Percentiles rank a stretch among this genome's conserved stretches.
Conservation (phyloP, 1,139 yeast genomes). For the Wickerhamomyces sp. region DNA sequence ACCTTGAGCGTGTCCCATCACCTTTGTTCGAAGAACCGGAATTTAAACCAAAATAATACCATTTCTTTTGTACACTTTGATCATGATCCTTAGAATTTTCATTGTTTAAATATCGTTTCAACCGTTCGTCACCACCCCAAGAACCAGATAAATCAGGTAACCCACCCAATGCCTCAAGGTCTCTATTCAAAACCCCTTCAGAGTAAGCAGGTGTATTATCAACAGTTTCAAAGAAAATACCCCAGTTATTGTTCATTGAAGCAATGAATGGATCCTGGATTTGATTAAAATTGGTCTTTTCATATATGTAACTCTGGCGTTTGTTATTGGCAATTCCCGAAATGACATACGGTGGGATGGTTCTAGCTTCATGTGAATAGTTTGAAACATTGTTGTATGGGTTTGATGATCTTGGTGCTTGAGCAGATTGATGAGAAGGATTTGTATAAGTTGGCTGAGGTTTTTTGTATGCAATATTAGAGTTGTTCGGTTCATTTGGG, state of each 20-base stretch:
- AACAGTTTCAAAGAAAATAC: slow-evolving; percentile 23
- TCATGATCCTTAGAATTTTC: slow-evolving; percentile 16
- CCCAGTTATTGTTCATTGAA: slow-evolving; percentile 26
- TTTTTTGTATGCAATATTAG: background rate
- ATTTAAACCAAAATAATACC: slow-evolving; percentile 18
- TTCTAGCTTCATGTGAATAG: slow-evolving; percentile 30
- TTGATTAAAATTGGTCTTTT: slow-evolving; percentile 9
- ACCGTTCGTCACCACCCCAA: slow-evolving; percentile 71
- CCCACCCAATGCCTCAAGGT: slow-evolving; percentile 15
- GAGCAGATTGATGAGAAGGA: background rate
- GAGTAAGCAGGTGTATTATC: slow-evolving; percentile 26
- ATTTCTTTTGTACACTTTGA: slow-evolving; percentile 22
- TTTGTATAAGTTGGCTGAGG: background rate
- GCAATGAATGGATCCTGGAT: slow-evolving; percentile 24
- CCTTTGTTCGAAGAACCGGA: slow-evolving; percentile 17
- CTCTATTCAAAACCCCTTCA: slow-evolving; percentile 20
- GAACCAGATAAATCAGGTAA: slow-evolving; percentile 36
- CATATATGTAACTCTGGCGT: slow-evolving; percentile 1
- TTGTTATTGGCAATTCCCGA: slow-evolving; percentile 47
- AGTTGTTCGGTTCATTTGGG: too few species aligned
- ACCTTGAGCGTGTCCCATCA: slow-evolving; percentile 34
- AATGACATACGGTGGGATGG: slow-evolving; percentile 53
- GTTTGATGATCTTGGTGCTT: slow-evolving; percentile 1
- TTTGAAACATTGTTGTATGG: slow-evolving; percentile 14
- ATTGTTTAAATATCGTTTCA: slow-evolving; percentile 46